Base-by-base conservation (phyloP, 2,329 filamentous ascomycete genomes). In the Trichophyton equinum region DNA sequence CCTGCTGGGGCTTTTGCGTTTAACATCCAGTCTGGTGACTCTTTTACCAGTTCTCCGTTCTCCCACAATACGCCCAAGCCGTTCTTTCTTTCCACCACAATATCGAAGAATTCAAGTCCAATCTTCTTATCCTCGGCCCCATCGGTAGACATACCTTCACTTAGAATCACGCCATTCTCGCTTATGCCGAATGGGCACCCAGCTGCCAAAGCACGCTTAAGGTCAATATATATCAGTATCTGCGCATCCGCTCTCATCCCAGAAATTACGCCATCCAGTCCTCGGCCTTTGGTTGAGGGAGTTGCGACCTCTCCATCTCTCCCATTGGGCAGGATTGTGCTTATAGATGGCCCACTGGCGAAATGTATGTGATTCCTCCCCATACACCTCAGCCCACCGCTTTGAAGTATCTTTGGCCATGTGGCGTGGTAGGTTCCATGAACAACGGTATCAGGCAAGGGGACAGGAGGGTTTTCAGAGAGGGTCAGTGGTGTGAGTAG, bases 351-450 rank as follows among this genome's bases (percentile, higher is more conserved):
- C 0, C 89, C 90, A 4, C 84, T 83, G 1, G 89, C 88, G 71
- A 94, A 96, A 75, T 99, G 94, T 30, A 97, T 86, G 69, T 97
- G 92, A 64, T 88, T 95, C 60, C 94, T 76, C 0, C 78, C 79
- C 94, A 97, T 97, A 62, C 81, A 81, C 67, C 83, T 85, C 62
- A 99, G 75, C 0, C 92, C 91, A 3, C 91, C 91, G 0, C 82
- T 79, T n/a, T 79, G 78, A 9, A 91, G 73, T 63, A 99, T 97
- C 9, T 79, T 69, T 0, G 81, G 76, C 87, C 91, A 96, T 20
- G 87, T 87, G 13, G 82, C 82, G 67, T 91, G 89, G 70, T 91
- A 95, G 0, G 92, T 96, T 42, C 94, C 92, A 75, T 97, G 91
- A 2, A 97, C 83, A 2, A 91, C 89, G 0, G 80, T 78, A 0